These are phyloP conservation scores for Penicillium dipodomyicola DNA, from an alignment of 495 filamentous ascomycete genomes.

Conservation along the genomic window DNA sequence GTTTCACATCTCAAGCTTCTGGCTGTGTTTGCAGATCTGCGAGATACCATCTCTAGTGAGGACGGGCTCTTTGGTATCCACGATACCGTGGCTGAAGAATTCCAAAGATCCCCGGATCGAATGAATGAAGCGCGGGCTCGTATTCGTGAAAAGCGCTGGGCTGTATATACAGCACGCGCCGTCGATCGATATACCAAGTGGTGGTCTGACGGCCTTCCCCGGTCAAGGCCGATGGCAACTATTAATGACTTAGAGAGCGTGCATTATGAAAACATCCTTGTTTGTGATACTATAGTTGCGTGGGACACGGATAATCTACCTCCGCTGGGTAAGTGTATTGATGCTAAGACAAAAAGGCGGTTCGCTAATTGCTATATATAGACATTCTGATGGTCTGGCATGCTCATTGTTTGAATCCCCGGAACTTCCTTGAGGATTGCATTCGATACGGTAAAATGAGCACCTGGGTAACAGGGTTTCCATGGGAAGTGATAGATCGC, in stretches of 20 bases:
- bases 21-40: slow-evolving; percentile 64
- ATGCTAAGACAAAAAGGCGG: not conserved
- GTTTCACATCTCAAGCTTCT: slow-evolving; percentile 80
- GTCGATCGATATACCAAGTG: slow-evolving; percentile 70
- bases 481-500: slow-evolving; percentile 60
- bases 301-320: slow-evolving; percentile 25
- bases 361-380: slow-evolving; percentile 21
- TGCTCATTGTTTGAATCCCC: slow-evolving; percentile 76
- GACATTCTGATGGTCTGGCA: slow-evolving; percentile 92
- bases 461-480: slow-evolving; percentile 66
- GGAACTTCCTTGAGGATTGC: slow-evolving; percentile 73
- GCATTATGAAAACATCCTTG: slow-evolving; percentile 17
- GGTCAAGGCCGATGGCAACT: slow-evolving; percentile 14
- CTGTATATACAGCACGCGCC: slow-evolving; percentile 68
- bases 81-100: slow-evolving; percentile 43
- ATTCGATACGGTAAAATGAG: slow-evolving; percentile 56
- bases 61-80: slow-evolving; percentile 68
- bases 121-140: slow-evolving; percentile 23
- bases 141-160: slow-evolving; percentile 77
- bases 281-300: slow-evolving; percentile 14
- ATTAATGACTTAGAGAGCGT: slow-evolving; percentile 11
- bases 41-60: slow-evolving; percentile 59
- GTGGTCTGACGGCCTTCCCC: slow-evolving; percentile 51
- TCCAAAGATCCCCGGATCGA: slow-evolving; percentile 15
- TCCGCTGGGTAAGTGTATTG: slow-evolving; percentile 25